Percentiles rank a stretch among this genome's conserved stretches.
Evolutionary conservation across 2,329 filamentous ascomycete genomes (phyloP).

Genomic region (Thyridium curvatum): DNA sequence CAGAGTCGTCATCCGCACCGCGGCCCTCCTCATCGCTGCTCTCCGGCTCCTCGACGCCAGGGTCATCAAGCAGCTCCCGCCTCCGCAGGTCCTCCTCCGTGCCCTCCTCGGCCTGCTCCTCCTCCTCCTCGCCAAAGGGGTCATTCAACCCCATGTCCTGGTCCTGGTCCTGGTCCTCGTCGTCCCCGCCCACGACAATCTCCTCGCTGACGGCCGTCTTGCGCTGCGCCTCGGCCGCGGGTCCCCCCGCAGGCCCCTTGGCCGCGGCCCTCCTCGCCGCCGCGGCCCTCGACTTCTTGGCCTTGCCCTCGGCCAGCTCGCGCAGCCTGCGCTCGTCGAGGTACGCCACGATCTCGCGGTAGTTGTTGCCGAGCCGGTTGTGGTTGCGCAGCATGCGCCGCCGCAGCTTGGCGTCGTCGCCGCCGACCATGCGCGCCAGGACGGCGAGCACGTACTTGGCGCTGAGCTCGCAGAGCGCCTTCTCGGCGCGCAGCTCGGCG

Average conservation of each 20-base stretch:
- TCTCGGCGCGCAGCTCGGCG: slow-evolving; percentile 70
- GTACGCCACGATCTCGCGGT: slow-evolving; percentile 75
- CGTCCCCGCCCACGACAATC: slow-evolving; percentile 34
- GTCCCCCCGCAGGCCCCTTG: slow-evolving; percentile 24
- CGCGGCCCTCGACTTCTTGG: slow-evolving; percentile 33
- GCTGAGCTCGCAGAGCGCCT: slow-evolving; percentile 77
- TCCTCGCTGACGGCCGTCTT: slow-evolving; percentile 37
- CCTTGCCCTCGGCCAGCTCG: slow-evolving; percentile 28
- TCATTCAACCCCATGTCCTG: slow-evolving; percentile 15
- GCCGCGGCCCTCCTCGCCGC: slow-evolving; percentile 17
- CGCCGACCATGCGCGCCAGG: slow-evolving; percentile 64
- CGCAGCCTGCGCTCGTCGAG: slow-evolving; percentile 64
- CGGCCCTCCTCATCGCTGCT: slow-evolving; percentile 22
- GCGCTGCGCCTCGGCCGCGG: slow-evolving; percentile 25
- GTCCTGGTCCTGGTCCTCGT: slow-evolving; percentile 14
- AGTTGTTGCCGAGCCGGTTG: slow-evolving; percentile 73
- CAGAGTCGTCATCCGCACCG: not conserved
- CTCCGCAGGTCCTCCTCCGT: slow-evolving; percentile 50
- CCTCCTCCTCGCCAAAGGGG: slow-evolving; percentile 40
- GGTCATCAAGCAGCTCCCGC: slow-evolving; percentile 48
- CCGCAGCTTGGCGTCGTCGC: slow-evolving; percentile 54
- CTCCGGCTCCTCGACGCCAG: slow-evolving; percentile 33
- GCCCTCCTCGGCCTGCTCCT: slow-evolving; percentile 50
- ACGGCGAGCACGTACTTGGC: slow-evolving; percentile 80
- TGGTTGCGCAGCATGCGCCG: slow-evolving; percentile 74